Evolutionary conservation across 768 basidiomycete genomes (phyloP), one percentile per base, ranked within the genome.

Genomic region (Termitomyces sp.): DNA sequence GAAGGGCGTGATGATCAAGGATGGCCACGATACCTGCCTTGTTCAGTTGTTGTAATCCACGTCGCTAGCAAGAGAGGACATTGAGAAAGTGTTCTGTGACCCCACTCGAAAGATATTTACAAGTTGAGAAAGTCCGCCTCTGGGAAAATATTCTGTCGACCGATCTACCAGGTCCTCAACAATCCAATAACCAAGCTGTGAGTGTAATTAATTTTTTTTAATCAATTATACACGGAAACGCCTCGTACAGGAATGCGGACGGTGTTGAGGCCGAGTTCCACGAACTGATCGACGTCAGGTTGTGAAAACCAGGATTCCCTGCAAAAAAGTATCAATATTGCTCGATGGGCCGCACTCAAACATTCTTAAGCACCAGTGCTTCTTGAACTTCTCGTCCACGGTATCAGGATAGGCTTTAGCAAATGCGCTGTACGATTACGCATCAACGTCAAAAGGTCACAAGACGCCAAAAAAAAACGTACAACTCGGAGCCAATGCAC

Each of bases 171-270:
- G 75, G 3, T 77, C 79, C 68, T 93, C 91, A 8, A 93, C 75
- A 51, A 92, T 86, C 91, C 91, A 93, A 69, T 88, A 93, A 0
- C 91, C 91, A 44, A 92, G 82, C 90, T 91, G 44, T 4, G 40
- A 32, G 18, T 16, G 18, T 7, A 1, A 8, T 44, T 5, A 50
- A n/a, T 33, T 22, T 32, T 13, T 38, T 16, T 28, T 32, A 7
- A 32, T 42, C 1, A 15, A 55, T n/a, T 3, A 28, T 11, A 32
- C 18, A 55, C 6, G 20, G 32, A 52, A 55, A 39, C 9, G 40
- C 13, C 3, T 67, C 86, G 61, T 65, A 90, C 90, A 0, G 91
- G 91, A 65, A 92, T 77, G 36, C 91, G 85, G 62, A 90, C 88
- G 18, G 89, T 89, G 66, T 93, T 92, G 64, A 92, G 85, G 4